Base-by-base conservation (phyloP, 1,284 basidiomycete genomes). In the Tranzscheliella williamsii region DNA sequence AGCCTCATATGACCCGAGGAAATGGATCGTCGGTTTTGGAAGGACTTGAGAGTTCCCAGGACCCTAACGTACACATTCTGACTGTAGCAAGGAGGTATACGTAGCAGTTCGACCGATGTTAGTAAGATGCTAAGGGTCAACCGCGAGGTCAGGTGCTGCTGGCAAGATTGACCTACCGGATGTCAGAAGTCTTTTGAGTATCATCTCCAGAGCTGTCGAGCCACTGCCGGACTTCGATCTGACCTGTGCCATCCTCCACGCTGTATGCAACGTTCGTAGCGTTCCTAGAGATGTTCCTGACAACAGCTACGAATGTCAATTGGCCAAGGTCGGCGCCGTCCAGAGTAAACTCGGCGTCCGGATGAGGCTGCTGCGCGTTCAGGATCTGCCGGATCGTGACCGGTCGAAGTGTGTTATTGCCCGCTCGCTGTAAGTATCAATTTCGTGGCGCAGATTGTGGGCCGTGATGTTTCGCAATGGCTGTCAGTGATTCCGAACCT, bases 181-280 rank as follows among this genome's bases (percentile, higher is more conserved):
- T 64, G 20, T 68, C 73, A n/a, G 62, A 57, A 2, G 61, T 44
- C 53, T 67, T 60, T 12, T 44, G 46, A 9, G 80, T 49, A 85
- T 84, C 54, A 82, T 81, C 46, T 73, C 80, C 27, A 80, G 80
- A 82, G 33, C 85, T 82, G 70, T 93, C 90, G 7, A 87, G 82
- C 94, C 94, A 98, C 67, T 88, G 85, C 27, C 91, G 85, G 20
- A 87, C 90, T 72, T 96, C 91, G 24, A 96, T 86, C 51, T 83
- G 82, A 3, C 90, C 94, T 1, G 90, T 91, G 4, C 91, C 91
- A 75, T 98, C 94, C 60, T 94, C 89, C 8, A 98, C 80, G 57
- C 81, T 80, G 77, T 91, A 93, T 18, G 86, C 84, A 42, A 85
- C 84, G 67, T 94, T 93, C 3, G 92, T 97, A 1, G 89, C 83